Evolutionary conservation across 2,329 filamentous ascomycete genomes (phyloP).

Genomic region (Colletotrichum higginsianum): DNA sequence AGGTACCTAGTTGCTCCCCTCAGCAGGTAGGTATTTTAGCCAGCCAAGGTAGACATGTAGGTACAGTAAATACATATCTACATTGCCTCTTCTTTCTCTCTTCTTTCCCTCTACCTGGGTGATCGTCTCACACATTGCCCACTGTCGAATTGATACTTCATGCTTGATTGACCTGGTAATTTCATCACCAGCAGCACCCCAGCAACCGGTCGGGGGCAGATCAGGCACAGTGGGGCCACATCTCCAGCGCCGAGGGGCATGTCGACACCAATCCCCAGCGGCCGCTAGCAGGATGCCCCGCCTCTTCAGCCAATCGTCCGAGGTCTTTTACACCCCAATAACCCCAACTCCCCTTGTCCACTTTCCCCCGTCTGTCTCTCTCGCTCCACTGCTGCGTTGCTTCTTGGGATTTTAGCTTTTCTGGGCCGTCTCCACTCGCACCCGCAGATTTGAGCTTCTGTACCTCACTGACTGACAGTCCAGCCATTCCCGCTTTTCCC

Average conservation of each 20-base stretch:
- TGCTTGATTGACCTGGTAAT: slow-evolving; percentile 36
- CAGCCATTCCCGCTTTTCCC: slow-evolving; percentile 6
- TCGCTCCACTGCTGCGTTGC: slow-evolving; percentile 12
- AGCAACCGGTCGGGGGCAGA: slow-evolving; percentile 28
- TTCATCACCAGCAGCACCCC: slow-evolving; percentile 36
- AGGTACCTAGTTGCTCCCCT: no score
- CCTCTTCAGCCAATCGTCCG: slow-evolving; percentile 1
- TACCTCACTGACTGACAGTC: neutral
- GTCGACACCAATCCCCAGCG: slow-evolving; percentile 23
- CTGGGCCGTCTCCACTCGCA: neutral
- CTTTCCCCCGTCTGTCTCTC: slow-evolving; percentile 1
- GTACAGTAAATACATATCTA: no score
- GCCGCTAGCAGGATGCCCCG: slow-evolving; percentile 19
- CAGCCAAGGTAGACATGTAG: no score
- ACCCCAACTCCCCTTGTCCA: neutral
- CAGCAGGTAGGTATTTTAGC: no score
- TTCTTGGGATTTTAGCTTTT: slow-evolving; percentile 33
- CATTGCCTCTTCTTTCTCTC: neutral
- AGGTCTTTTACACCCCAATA: neutral
- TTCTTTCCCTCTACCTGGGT: slow-evolving; percentile 4
- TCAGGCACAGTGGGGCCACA: slow-evolving; percentile 33
- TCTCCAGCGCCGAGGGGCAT: slow-evolving; percentile 4
- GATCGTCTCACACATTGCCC: neutral
- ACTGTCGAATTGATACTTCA: slow-evolving; percentile 8
- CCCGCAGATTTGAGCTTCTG: slow-evolving; percentile 25